Evolutionary conservation across 192 early-diverging fungal genomes (phyloP).

Genomic region (Dimargaris xerosporica): DNA sequence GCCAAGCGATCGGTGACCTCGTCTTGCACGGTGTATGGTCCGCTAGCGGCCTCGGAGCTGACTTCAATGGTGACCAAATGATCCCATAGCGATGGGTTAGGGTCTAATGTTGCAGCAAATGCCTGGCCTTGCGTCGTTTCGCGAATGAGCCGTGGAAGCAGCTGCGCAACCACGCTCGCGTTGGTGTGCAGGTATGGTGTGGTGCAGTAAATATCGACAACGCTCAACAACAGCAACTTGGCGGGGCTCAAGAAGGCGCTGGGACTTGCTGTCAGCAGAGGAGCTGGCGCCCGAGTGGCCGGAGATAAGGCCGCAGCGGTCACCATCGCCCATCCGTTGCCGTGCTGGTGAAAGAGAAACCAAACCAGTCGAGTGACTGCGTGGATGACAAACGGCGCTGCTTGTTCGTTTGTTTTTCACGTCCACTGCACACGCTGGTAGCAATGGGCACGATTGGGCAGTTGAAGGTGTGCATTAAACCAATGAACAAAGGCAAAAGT

Average conservation of each 20-base stretch:
- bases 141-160: neutral
- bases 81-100: neutral
- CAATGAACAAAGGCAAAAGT: no score
- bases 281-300: neutral
- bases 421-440: no score
- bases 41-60: neutral
- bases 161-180: neutral
- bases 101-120: neutral
- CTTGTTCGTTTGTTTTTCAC: no score
- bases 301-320: no score
- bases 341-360: no score
- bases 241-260: neutral
- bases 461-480: no score
- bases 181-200: neutral
- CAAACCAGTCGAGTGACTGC: no score
- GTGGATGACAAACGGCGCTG: no score
- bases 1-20: neutral
- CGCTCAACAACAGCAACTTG: neutral
- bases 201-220: neutral
- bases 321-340: no score
- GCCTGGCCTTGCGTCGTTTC: neutral
- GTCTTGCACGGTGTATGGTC: neutral
- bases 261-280: neutral
- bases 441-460: no score
- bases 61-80: neutral